Conservation (phyloP, 345 rosid species). For the Ceriops zippeliana region DNA sequence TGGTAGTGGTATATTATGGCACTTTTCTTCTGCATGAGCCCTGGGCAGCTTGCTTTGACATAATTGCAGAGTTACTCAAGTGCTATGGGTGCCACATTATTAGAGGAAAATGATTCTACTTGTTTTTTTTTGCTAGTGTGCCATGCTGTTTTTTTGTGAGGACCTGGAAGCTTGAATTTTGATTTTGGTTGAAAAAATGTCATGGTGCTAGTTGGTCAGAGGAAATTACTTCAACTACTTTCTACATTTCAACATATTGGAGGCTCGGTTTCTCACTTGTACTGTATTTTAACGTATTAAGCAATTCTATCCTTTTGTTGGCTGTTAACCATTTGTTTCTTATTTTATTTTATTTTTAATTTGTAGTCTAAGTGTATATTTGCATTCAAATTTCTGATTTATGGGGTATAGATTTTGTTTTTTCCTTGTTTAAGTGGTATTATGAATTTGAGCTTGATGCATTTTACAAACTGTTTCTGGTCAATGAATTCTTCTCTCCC, state of each 20-base stretch:
- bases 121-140: no score
- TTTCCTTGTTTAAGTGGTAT: background rate
- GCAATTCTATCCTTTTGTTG: background rate
- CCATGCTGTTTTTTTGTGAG: no score
- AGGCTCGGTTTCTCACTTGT: no score
- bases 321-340: background rate
- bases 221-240: no score
- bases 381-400: background rate
- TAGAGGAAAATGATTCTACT: background rate
- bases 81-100: background rate
- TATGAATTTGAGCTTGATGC: background rate
- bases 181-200: no score
- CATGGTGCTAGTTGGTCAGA: no score
- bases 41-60: background rate
- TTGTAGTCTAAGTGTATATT: background rate
- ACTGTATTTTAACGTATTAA: background rate
- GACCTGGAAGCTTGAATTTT: no score
- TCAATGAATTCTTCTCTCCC: slow-evolving; percentile 1
- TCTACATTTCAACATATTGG: no score
- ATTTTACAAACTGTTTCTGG: background rate
- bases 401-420: background rate
- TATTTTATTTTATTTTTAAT: background rate
- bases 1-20: no score
- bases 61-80: slow-evolving; percentile 1
- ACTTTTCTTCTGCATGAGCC: no score